phyloP scores from a whole-genome alignment of 2,329 filamentous ascomycete genomes.

The Calonectria honghensis region DNA sequence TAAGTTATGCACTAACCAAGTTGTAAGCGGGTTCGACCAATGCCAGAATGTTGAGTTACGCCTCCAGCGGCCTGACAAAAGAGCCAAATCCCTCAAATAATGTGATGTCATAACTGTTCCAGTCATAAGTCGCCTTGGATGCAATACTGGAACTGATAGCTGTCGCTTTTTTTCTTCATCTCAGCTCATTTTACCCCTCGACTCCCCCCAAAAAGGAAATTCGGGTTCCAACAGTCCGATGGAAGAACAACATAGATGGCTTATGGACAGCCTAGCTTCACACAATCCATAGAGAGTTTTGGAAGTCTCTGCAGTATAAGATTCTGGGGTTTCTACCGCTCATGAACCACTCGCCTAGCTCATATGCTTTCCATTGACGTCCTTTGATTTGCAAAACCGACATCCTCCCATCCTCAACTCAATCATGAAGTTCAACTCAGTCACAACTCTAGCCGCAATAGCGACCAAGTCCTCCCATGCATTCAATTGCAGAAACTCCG shows the following conservation, averaged over 20 bases:
- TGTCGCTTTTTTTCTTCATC: not conserved
- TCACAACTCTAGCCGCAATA: constrained; percentile 36
- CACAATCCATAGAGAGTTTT: not conserved
- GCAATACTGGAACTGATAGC: constrained; percentile 15
- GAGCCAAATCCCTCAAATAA: not conserved
- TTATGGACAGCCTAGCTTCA: constrained; percentile 27
- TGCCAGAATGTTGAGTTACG: not conserved
- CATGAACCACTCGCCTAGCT: not conserved
- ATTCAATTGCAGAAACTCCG: constrained; percentile 55
- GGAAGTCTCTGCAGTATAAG: not conserved
- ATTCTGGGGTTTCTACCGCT: not conserved
- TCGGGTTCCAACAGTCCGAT: constrained; percentile 54
- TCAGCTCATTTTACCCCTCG: constrained; percentile 13
- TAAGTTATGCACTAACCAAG: not conserved
- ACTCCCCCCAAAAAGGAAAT: constrained; percentile 50
- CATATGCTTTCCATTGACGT: no score
- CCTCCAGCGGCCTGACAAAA: not conserved
- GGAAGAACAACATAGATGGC: constrained; percentile 51
- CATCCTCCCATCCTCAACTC: not conserved
- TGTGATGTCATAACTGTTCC: constrained; percentile 27
- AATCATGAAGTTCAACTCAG: constrained; percentile 52
- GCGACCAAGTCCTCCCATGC: constrained; percentile 51
- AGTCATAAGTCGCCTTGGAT: not conserved
- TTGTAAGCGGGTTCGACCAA: not conserved
- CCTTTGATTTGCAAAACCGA: not conserved